Base-by-base conservation (phyloP, 441 rosid genomes). In the Brassica balearica region DNA sequence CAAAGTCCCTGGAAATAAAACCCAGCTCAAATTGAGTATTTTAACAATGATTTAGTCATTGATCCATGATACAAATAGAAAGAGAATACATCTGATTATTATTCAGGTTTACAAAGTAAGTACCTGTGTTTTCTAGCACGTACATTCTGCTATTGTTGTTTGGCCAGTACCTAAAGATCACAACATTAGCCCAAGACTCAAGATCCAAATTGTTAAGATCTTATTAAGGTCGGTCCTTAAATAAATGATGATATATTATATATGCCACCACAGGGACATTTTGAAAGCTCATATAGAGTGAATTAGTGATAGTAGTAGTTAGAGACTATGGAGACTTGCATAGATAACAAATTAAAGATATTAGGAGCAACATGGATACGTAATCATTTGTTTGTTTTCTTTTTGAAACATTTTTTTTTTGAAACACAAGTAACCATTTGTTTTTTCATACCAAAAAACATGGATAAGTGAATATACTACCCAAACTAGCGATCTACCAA, bases 71-170 rank as follows among this genome's bases (percentile, higher is more conserved):
- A 46, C 3, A 32, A 23, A 20, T 19, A 60, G 38, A 4, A 41
- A n/a, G 27, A 25, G 29, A 51, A 59, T 11, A 43, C 53, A 20
- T 71, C 14, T 36, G 38, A 60, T 55, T 70, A 29, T 17, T 9
- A n/a, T 8, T 32, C 15, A 2, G 63, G 19, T 27, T 61, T 76
- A 20, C 59, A 29, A 0, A 0, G n/a, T 12, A 38, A 43, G 0
- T 87, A 96, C 99, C 99, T 2, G 98, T 96, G 69, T 96, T 96
- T 83, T 96, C 99, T 10, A 96, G 91, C 48, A 96, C 98, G 56
- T 96, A 92, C 98, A 96, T 96, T 58, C 98, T 78, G 78, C 99
- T 96, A 66, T 90, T 96, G 91, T 96, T 96, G 71, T 94, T 92
- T 20, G 99, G 99, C 98, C 99, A 94, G 81, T 88, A 96, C 91